Base-by-base conservation (phyloP, 2,329 filamentous ascomycete genomes). In the Sporothrix luriei region DNA sequence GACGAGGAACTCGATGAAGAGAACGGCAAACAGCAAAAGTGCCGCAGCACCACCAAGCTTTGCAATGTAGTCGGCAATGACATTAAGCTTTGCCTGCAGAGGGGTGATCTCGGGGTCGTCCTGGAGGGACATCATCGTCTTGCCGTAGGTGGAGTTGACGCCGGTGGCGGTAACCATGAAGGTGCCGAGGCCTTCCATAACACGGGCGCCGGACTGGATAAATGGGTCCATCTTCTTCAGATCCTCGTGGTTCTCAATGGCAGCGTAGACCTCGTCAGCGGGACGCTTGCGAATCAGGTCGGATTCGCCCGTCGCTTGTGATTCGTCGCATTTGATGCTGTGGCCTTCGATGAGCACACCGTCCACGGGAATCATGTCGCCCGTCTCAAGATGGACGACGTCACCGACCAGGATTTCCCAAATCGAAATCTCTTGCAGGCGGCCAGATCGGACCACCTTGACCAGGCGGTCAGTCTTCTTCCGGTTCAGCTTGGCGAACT, bases 1-100 rank as follows among this genome's bases (percentile, higher is more conserved):
- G 62, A 89, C 92, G 11, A 95, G 82, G 77, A 97, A 97, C 75
- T 93, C 87, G 80, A 97, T 94, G 76, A 97, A 87, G 16, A 97
- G 84, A 59, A 96, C 90, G 61, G 94, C 84, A 80, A 97, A 97
- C 61, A 97, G 83, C 10, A 93, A 81, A 16, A 95, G 82, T 73
- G 91, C 92, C 64, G 93, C 92, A 66, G 84, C 88, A 77, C 92
- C 92, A 79, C 90, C 90, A 48, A 92, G 81, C 78, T 91, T 91
- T 70, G 90, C 90, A 77, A 93, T 93, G 80, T 90, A 92, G 73
- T 91, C 89, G 70, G 91, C 91, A 73, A 93, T 87, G 71, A 87
- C 83, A 76, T 91, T 91, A 67, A 93, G 84, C 80, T 93, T 93
- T 71, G 87, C 88, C 78, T 93, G 91, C 24, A 93, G 84, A 14